phyloP scores from a whole-genome alignment of 805 yeast genomes.

The Vanderwaltozyma polyspora region DNA sequence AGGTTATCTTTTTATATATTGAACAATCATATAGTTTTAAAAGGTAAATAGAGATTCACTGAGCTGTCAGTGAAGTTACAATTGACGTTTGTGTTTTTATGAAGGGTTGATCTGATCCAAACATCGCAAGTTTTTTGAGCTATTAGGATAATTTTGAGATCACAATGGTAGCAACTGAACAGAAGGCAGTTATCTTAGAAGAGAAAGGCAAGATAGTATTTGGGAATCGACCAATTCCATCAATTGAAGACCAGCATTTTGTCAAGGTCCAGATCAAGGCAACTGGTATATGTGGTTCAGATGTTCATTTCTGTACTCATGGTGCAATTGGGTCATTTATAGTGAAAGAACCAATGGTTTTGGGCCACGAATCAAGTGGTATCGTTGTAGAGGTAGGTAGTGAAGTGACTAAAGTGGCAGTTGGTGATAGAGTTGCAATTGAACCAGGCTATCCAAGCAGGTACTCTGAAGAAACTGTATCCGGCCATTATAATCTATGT shows the following conservation, averaged over 20 bases:
- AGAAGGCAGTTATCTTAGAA: constrained; percentile 47
- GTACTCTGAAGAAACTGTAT: constrained; percentile 60
- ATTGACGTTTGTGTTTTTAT: too few relatives aligned
- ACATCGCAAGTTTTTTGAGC: too few relatives aligned
- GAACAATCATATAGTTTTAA: too few relatives aligned
- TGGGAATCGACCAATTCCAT: constrained; percentile 61
- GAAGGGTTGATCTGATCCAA: too few relatives aligned
- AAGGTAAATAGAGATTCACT: too few relatives aligned
- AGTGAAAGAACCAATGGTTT: constrained; percentile 67
- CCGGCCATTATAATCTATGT: constrained; percentile 72
- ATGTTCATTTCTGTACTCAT: constrained; percentile 69
- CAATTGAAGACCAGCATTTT: constrained; percentile 47
- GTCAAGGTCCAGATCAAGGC: constrained; percentile 68
- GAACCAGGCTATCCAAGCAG: constrained; percentile 87
- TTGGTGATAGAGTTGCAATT: constrained; percentile 80
- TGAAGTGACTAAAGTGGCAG: constrained; percentile 49
- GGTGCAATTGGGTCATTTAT: constrained; percentile 72
- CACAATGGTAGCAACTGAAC: background rate
- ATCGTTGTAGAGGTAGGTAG: constrained; percentile 59
- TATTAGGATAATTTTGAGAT: too few relatives aligned
- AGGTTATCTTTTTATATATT: too few relatives aligned
- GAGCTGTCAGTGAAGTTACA: too few relatives aligned
- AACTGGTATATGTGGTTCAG: constrained; percentile 85
- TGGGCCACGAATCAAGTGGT: constrained; percentile 86
- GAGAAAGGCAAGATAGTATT: constrained; percentile 50